phyloP scores from a whole-genome alignment of 257 asterid genomes.

The Fraxinus quadrangulata region DNA sequence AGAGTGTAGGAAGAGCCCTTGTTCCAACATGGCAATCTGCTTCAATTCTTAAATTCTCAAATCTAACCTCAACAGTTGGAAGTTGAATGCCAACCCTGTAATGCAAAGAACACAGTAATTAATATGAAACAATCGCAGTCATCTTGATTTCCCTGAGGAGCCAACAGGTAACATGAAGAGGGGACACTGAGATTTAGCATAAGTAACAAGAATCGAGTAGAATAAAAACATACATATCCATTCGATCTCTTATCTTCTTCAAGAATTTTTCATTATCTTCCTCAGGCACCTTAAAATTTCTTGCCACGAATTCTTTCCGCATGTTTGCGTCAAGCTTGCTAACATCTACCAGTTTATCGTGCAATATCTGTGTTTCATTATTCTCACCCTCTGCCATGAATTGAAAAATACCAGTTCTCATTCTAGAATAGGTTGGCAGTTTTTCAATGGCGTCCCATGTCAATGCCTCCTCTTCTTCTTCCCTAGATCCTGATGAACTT shows the following conservation, averaged over 20 bases:
- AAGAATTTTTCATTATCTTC: constrained; percentile 71
- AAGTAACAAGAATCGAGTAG: neutral
- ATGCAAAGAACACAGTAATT: neutral
- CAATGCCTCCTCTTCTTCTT: constrained; percentile 80
- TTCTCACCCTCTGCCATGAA: constrained; percentile 42
- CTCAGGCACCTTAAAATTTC: constrained; percentile 59
- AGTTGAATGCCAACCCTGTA: constrained; percentile 61
- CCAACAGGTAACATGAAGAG: neutral
- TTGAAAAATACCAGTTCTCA: neutral
- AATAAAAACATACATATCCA: constrained; percentile 50
- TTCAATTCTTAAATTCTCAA: constrained; percentile 53
- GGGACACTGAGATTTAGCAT: neutral
- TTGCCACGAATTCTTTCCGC: constrained; percentile 47
- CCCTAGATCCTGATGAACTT: neutral
- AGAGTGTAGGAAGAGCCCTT: constrained; percentile 65
- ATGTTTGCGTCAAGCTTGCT: constrained; percentile 45
- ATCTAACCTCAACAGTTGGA: constrained; percentile 67
- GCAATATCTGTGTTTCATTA: constrained; percentile 46
- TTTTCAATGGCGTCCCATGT: constrained; percentile 90
- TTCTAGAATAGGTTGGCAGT: constrained; percentile 60
- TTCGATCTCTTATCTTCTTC: constrained; percentile 48
- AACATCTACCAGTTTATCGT: constrained; percentile 27
- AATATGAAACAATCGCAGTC: no score
- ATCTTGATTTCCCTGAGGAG: no score
- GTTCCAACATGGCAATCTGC: constrained; percentile 65